Evolutionary conservation across 495 filamentous ascomycete genomes (phyloP).

Genomic region (Tuber melanosporum): DNA sequence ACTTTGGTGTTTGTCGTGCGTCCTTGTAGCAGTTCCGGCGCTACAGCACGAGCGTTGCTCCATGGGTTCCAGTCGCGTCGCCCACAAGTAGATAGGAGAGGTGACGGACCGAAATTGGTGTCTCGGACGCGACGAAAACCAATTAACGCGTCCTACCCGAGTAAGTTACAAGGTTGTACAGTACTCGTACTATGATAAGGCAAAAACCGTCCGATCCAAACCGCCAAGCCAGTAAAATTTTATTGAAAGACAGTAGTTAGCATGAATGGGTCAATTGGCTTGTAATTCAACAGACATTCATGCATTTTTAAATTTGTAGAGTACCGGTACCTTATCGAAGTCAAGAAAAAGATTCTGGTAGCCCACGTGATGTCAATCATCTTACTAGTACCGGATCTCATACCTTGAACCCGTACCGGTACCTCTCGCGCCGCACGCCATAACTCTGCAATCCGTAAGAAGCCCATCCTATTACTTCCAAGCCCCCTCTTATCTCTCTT

Average conservation of each 20-base stretch:
- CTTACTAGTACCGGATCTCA: neutral
- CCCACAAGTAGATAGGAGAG: neutral
- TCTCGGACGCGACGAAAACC: slow-evolving; percentile 20
- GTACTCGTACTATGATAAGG: neutral
- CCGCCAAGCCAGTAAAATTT: neutral
- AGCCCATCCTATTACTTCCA: neutral
- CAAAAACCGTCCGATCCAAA: neutral
- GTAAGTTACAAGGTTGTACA: neutral
- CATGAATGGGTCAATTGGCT: neutral
- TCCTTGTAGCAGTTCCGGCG: neutral
- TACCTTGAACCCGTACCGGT: neutral
- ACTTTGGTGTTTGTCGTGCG: neutral
- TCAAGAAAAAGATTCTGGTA: neutral
- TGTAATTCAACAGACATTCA: slow-evolving; percentile 1
- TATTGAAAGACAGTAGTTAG: neutral
- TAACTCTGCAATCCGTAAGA: neutral
- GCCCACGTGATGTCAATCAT: neutral
- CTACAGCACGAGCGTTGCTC: neutral
- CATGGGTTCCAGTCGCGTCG: neutral
- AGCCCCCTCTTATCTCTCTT: neutral
- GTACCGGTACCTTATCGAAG: neutral
- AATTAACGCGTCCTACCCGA: slow-evolving; percentile 26
- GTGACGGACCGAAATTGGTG: neutral
- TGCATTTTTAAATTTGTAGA: neutral
- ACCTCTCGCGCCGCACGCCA: neutral